These are phyloP conservation scores for Termitomyces titanicus DNA, from an alignment of 768 basidiomycete genomes.

Conservation along the genomic window DNA sequence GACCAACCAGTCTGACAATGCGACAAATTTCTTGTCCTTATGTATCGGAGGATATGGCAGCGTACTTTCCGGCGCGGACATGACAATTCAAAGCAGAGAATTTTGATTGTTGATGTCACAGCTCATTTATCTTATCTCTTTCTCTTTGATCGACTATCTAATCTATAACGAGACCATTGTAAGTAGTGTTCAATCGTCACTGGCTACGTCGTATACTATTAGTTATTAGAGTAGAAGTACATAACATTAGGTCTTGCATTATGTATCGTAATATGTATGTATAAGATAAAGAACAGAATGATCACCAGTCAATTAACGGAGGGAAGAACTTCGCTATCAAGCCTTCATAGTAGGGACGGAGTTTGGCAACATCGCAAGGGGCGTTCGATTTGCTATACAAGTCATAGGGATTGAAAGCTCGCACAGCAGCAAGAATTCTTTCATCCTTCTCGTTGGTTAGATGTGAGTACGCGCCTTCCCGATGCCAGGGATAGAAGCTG, in stretches of 20 bases:
- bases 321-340: slow-evolving; percentile 89
- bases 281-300: neutral
- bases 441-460: slow-evolving; percentile 72
- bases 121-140: slow-evolving; percentile 7
- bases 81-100: slow-evolving; percentile 1
- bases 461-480: slow-evolving; percentile 81
- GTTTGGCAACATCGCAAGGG: slow-evolving; percentile 52
- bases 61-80: slow-evolving; percentile 50
- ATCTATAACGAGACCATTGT: neutral
- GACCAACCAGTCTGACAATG: slow-evolving; percentile 86
- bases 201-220: too few species aligned
- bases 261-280: neutral
- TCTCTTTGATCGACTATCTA: neutral
- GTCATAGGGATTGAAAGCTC: slow-evolving; percentile 92
- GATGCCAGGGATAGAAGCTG: slow-evolving; percentile 95
- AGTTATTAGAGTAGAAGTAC: neutral
- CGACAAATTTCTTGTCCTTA: slow-evolving; percentile 78
- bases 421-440: slow-evolving; percentile 65
- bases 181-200: too few species aligned
- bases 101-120: neutral
- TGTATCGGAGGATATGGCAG: slow-evolving; percentile 81
- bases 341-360: slow-evolving; percentile 80
- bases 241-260: neutral
- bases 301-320: slow-evolving; percentile 73
- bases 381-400: slow-evolving; percentile 88